Percentiles rank a stretch among this genome's conserved stretches.
phyloP scores from a whole-genome alignment of 345 rosid genomes.

The Heritiera littoralis region DNA sequence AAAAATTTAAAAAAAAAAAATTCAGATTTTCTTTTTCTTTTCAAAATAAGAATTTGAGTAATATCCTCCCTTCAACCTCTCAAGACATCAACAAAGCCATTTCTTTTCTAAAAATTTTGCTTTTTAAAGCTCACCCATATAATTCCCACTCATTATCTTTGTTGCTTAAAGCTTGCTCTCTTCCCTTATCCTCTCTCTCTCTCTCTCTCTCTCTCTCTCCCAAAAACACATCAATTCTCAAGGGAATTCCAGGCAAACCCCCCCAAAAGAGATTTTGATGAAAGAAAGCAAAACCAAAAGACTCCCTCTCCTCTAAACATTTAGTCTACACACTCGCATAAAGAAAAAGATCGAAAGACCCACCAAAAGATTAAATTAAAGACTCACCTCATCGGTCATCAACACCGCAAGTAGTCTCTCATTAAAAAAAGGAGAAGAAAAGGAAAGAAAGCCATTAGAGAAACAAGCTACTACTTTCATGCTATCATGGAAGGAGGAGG shows the following conservation, averaged over 20 bases:
- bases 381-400: background rate
- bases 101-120: constrained; percentile 34
- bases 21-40: background rate
- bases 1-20: background rate
- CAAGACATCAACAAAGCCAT: constrained; percentile 39
- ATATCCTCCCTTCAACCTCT: background rate
- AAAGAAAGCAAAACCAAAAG: constrained; percentile 6
- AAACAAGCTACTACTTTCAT: constrained; percentile 40
- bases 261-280: constrained; percentile 17
- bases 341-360: constrained; percentile 32
- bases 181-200: constrained; percentile 28
- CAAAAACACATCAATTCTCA: constrained; percentile 24
- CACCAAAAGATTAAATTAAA: constrained; percentile 40
- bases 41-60: background rate
- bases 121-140: constrained; percentile 69
- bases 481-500: constrained; percentile 67
- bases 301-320: constrained; percentile 24
- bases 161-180: constrained; percentile 64
- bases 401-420: constrained; percentile 18
- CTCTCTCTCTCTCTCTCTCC: constrained; percentile 16
- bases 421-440: background rate
- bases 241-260: background rate
- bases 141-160: constrained; percentile 85
- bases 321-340: constrained; percentile 7
- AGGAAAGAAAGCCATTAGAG: constrained; percentile 27